These are phyloP conservation scores for Leccinellum rugosiceps DNA, from an alignment of 768 basidiomycete genomes.

Conservation along the genomic window DNA sequence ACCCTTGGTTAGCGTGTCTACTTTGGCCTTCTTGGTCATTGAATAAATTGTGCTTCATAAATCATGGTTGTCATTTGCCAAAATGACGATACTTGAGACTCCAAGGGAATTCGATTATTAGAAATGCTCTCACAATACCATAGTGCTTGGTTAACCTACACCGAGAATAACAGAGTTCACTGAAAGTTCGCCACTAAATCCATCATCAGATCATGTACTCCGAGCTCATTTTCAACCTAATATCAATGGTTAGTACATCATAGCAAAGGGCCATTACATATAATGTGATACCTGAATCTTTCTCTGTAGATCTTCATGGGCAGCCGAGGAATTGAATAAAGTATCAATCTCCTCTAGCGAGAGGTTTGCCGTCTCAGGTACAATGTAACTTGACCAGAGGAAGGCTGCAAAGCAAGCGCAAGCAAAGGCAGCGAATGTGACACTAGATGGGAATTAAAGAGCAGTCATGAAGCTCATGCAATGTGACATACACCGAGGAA, in stretches of 20 bases:
- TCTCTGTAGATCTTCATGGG: conserved; percentile 47
- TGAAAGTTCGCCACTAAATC: conserved; percentile 27
- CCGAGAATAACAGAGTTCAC: conserved; percentile 1
- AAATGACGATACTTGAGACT: neutral
- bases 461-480: neutral
- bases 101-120: neutral
- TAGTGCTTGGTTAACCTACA: neutral
- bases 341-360: conserved; percentile 75
- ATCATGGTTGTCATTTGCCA: neutral
- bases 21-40: neutral
- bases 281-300: conserved; percentile 46
- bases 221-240: conserved; percentile 59
- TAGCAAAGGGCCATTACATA: neutral
- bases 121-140: neutral
- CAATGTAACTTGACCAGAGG: conserved; percentile 63
- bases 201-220: conserved; percentile 44
- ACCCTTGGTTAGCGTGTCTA: neutral
- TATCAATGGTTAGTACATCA: neutral
- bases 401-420: conserved; percentile 63
- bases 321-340: conserved; percentile 60
- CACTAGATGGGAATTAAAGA: conserved; percentile 33
- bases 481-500: conserved; percentile 50
- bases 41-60: neutral
- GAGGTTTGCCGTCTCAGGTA: conserved; percentile 77
- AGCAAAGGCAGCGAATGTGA: conserved; percentile 68